Evolutionary conservation across 2,329 filamentous ascomycete genomes (phyloP).

Genomic region (Magnaporthiopsis incrustans): DNA sequence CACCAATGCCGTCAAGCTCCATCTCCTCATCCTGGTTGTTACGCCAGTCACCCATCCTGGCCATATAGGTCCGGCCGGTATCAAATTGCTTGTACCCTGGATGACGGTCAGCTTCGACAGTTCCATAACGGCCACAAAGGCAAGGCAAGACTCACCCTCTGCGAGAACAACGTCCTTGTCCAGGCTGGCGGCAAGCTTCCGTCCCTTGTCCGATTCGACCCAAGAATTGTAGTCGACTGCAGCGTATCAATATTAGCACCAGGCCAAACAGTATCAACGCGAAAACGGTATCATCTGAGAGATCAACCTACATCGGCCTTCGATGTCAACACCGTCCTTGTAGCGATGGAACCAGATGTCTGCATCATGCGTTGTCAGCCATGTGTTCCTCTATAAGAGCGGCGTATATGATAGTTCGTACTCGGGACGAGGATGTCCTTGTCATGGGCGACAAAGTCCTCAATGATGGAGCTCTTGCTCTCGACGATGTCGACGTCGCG

Average conservation of each 20-base stretch:
- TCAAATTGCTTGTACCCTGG: constrained; percentile 86
- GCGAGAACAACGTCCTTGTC: constrained; percentile 77
- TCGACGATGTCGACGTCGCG: constrained; percentile 94
- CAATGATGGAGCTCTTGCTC: constrained; percentile 76
- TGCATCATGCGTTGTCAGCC: constrained; percentile 26
- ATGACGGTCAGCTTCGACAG: constrained; percentile 12
- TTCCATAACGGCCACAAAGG: background rate
- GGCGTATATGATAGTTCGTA: constrained; percentile 37
- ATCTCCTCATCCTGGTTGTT: constrained; percentile 89
- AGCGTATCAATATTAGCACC: constrained; percentile 6
- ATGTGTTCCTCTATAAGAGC: background rate
- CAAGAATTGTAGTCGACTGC: constrained; percentile 98
- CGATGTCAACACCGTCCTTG: constrained; percentile 71
- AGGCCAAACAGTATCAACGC: constrained; percentile 14
- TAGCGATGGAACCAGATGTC: constrained; percentile 98
- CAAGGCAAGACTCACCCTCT: constrained; percentile 54
- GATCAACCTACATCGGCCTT: constrained; percentile 72
- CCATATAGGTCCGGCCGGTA: constrained; percentile 86
- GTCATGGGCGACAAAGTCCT: constrained; percentile 93
- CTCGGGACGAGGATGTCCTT: constrained; percentile 90
- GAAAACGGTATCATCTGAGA: background rate
- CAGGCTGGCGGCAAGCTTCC: constrained; percentile 63
- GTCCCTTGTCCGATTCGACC: constrained; percentile 84
- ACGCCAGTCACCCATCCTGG: constrained; percentile 83
- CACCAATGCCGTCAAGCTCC: constrained; percentile 88